Evolutionary conservation across 208 protist species (phyloP), one percentile per base, ranked within the genome.

Genomic region (Leptomonas pyrrhocoris): DNA sequence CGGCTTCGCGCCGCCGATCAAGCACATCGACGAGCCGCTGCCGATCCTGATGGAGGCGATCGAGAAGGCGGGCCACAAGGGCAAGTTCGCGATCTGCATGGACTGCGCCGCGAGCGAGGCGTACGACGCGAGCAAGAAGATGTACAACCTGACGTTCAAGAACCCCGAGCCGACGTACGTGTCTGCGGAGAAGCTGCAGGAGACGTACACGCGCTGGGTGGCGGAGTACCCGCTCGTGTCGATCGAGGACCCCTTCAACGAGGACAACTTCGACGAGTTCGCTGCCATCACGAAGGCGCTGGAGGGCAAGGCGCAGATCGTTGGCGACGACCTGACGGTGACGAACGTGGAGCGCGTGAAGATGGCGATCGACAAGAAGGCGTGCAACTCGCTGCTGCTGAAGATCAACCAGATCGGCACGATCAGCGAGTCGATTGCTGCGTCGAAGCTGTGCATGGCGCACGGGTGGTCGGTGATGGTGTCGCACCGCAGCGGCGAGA

Each of bases 391-490:
- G 50, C 90, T 99, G 30, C 93, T 99, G 15, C 93, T 99, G 57
- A 99, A 99, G 86, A 96, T 99, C 59, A 99, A 99, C 85, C 99
- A 99, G 89, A 99, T 99, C 74, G 99, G 98, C 68, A 94, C 97
- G 59, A 86, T 99, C 60, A 96, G 94, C 30, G 99, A 99, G 83
- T 77, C 94, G 46, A 99, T 99, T 59, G 80, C 97, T n/a, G 97
- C 98, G n/a, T 83, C 92, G 30, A 87, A 89, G 46, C 68, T 99
- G 36, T 89, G 95, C 49, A 78, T 91, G 61, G 42, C 68, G 51
- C 86, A 88, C 50, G 92, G 87, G 59, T 93, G 86, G 86, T 85
- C 80, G 15, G 88, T 95, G 40, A 94, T 97, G 81, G 90, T 95
- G 38, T 98, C 93, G 11, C 98, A 99, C 84, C 88, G 98, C 68